Conservation (phyloP, 139 green algal species). For the Haematococcus lacustris region DNA sequence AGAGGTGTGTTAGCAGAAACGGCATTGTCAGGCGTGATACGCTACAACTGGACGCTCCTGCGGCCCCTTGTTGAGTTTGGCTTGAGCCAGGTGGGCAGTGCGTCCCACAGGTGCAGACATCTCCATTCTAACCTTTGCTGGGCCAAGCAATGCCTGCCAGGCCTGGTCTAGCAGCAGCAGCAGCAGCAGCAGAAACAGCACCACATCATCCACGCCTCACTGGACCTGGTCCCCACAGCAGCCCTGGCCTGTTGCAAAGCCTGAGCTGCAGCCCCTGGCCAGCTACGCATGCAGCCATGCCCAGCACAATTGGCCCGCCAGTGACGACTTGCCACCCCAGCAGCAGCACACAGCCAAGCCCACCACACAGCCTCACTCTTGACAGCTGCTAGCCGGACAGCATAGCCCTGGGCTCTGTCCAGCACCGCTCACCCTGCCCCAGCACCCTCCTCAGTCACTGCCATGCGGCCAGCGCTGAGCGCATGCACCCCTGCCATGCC, state of each 20-base stretch:
- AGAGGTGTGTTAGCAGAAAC: conserved; percentile 48
- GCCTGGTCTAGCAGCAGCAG: not conserved
- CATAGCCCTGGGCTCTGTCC: not conserved
- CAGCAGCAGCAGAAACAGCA: not conserved
- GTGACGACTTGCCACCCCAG: too few species aligned
- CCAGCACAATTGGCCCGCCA: too few species aligned
- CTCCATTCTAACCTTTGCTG: too few species aligned
- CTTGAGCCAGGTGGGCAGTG: conserved; percentile 31
- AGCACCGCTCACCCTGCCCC: not conserved
- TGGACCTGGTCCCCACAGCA: not conserved
- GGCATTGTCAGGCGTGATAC: conserved; percentile 34
- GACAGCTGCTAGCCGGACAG: too few species aligned
- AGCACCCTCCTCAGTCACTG: too few species aligned
- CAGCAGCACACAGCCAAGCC: too few species aligned
- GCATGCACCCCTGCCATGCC: not conserved
- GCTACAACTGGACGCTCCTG: conserved; percentile 50
- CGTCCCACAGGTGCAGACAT: too few species aligned
- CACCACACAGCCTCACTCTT: too few species aligned
- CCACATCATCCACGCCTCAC: not conserved
- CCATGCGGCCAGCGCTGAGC: too few species aligned
- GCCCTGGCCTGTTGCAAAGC: not conserved
- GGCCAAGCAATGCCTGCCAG: not conserved
- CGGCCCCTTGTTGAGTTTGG: conserved; percentile 40
- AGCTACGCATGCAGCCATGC: too few species aligned
- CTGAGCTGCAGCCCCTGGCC: too few species aligned